Base-by-base conservation (phyloP, 495 filamentous ascomycete species). In the Xeromyces bisporus region DNA sequence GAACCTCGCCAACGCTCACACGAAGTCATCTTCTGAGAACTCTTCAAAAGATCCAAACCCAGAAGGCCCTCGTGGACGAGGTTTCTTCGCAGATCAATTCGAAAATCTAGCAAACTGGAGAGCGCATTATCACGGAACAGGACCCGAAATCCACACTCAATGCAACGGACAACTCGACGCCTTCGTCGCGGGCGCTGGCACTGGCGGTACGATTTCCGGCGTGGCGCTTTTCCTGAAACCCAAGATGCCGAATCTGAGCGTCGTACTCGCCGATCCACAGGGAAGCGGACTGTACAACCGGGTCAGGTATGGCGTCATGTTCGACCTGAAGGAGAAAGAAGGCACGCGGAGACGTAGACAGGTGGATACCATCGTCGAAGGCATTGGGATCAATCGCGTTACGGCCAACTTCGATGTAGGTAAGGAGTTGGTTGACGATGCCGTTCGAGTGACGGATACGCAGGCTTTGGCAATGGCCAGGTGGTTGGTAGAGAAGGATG, bases 41-140 rank as follows among this genome's bases (percentile, higher is more conserved):
- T 34, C 31, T 20, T 10, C 35, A 44, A 47, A 37, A 7, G 37
- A 44, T 25, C 28, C 32, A 9, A 28, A 18, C 5, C 27, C 30
- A 13, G 21, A 32, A 12, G 42, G 43, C 15, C 40, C 34, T 2
- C 37, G 37, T 8, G 62, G 65, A 16, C 42, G 66, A 15, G 89
- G 89, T 9, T 89, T 87, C 54, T 99, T 99, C 53, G 85, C 85
- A 0, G 80, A 99, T 48, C 89, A 99, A 47, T 99, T 99, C 53
- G 89, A 99, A 54, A 87, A 75, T 31, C 55, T 64, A 26, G 75
- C 78, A 7, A 99, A 99, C 56, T 93, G 73, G 67, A 53, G 64
- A 23, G 85, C 91, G 2, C 89, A 99, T 54, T 71, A 73, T 41
- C 57, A 68, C 13, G 68, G 75, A 11, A 96, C 91, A 1, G 89